phyloP scores from a whole-genome alignment of 179 eudicot species.

The Gypsophila paniculata region DNA sequence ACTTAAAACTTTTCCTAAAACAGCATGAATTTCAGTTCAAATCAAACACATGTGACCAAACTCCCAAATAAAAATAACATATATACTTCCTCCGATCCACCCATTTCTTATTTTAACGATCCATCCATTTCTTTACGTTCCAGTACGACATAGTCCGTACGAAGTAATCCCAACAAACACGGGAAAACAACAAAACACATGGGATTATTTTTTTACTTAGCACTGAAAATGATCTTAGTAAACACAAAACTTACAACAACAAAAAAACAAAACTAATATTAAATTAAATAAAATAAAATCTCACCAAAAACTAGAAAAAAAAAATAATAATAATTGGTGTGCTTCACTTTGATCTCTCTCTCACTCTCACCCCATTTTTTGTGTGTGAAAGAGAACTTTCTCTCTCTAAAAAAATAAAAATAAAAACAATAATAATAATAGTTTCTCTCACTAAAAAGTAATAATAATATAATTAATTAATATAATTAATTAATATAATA shows the following conservation, averaged over 20 bases:
- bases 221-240: slow-evolving; percentile 12
- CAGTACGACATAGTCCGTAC: too few species aligned
- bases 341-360: slow-evolving; percentile 20
- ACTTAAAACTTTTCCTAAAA: slow-evolving; percentile 7
- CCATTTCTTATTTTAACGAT: too few species aligned
- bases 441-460: slow-evolving; percentile 18
- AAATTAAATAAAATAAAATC: too few species aligned
- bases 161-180: too few species aligned
- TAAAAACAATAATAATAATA: not conserved
- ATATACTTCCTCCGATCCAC: too few species aligned
- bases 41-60: slow-evolving; percentile 6
- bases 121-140: too few species aligned
- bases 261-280: not conserved
- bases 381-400: slow-evolving; percentile 23
- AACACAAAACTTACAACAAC: not conserved
- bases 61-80: slow-evolving; percentile 12
- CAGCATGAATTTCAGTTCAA: slow-evolving; percentile 10
- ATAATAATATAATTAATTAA: too few species aligned
- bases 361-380: slow-evolving; percentile 27
- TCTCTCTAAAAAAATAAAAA: slow-evolving; percentile 17
- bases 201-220: not conserved
- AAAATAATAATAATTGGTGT: not conserved
- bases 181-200: too few species aligned
- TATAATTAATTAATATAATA: too few species aligned
- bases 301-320: too few species aligned